Evolutionary conservation across 495 filamentous ascomycete species (phyloP).

Genomic region (Aspergillus cristatus): DNA sequence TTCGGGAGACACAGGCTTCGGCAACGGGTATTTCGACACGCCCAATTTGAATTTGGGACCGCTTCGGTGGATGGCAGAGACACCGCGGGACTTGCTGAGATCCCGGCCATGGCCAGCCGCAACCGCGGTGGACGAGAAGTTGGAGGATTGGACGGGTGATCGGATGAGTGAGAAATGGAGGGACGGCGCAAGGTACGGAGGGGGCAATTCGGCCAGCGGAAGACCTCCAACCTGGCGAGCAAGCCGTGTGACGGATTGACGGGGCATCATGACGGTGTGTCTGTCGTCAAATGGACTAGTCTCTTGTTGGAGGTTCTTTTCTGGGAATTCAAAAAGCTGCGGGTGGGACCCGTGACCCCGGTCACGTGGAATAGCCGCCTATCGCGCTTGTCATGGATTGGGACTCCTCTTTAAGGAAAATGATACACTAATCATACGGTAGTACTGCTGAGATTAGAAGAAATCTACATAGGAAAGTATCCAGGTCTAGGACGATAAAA

Average conservation of each 20-base stretch:
- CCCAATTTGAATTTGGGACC: slow-evolving; percentile 63
- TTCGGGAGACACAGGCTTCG: slow-evolving; percentile 53
- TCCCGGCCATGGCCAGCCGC: slow-evolving; percentile 30
- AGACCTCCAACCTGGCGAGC: slow-evolving; percentile 23
- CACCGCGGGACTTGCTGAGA: slow-evolving; percentile 52
- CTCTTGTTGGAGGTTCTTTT: slow-evolving; percentile 2
- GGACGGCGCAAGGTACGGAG: slow-evolving; percentile 36
- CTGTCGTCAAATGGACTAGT: slow-evolving; percentile 8
- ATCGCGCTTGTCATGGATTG: too few relatives aligned
- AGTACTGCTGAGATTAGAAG: too few relatives aligned
- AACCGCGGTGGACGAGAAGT: slow-evolving; percentile 37
- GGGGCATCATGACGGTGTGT: slow-evolving; percentile 27
- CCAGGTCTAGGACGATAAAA: too few relatives aligned
- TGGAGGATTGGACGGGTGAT: slow-evolving; percentile 27
- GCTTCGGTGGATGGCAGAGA: slow-evolving; percentile 68
- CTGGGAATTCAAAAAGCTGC: slow-evolving; percentile 3
- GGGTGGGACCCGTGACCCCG: slow-evolving; percentile 10
- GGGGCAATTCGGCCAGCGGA: slow-evolving; percentile 30
- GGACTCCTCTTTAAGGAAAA: too few relatives aligned
- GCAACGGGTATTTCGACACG: slow-evolving; percentile 61
- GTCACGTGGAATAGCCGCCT: slow-evolving; percentile 9
- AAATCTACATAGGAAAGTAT: too few relatives aligned
- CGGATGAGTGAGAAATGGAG: slow-evolving; percentile 30
- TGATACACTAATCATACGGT: too few relatives aligned
- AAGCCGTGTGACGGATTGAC: slow-evolving; percentile 25